These are phyloP conservation scores for Trichoderma hamatum DNA, from an alignment of 2,329 filamentous ascomycete genomes.

Conservation along the genomic window DNA sequence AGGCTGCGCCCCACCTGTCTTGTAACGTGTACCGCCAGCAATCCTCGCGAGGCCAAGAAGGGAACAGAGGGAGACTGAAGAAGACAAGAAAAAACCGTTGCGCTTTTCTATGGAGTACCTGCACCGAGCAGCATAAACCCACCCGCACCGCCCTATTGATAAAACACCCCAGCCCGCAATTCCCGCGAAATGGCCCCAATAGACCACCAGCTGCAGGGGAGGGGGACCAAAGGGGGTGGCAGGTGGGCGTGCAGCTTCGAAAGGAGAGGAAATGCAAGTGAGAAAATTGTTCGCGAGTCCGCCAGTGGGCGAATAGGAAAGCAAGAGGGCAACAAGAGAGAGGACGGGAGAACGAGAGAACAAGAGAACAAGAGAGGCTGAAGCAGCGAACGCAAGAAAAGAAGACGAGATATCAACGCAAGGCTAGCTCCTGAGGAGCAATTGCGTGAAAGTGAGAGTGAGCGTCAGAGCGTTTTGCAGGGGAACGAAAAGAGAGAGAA, in stretches of 20 bases:
- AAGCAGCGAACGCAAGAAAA: neutral
- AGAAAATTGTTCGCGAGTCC: slow-evolving; percentile 20
- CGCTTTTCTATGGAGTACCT: slow-evolving; percentile 1
- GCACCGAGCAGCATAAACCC: slow-evolving; percentile 13
- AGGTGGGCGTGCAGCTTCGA: slow-evolving; percentile 17
- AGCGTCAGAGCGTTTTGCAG: neutral
- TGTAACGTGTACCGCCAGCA: neutral
- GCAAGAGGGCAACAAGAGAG: neutral
- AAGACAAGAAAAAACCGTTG: slow-evolving; percentile 7
- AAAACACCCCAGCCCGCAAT: slow-evolving; percentile 27
- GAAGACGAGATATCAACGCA: neutral
- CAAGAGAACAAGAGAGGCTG: neutral
- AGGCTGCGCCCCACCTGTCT: slow-evolving; percentile 26
- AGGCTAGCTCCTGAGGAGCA: neutral
- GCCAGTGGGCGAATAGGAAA: slow-evolving; percentile 2
- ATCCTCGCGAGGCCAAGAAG: neutral
- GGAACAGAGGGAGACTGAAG: neutral
- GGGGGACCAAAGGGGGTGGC: slow-evolving; percentile 9
- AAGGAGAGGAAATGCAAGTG: slow-evolving; percentile 20
- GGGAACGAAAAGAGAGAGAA: neutral
- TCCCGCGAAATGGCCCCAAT: slow-evolving; percentile 27
- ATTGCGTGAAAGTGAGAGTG: neutral
- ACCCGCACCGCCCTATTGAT: slow-evolving; percentile 22
- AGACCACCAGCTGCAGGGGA: slow-evolving; percentile 18
- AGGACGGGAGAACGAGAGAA: neutral